Percentiles rank a stretch among this genome's conserved stretches.
phyloP scores from a whole-genome alignment of 495 filamentous ascomycete genomes.

The Talaromyces stipitatus region DNA sequence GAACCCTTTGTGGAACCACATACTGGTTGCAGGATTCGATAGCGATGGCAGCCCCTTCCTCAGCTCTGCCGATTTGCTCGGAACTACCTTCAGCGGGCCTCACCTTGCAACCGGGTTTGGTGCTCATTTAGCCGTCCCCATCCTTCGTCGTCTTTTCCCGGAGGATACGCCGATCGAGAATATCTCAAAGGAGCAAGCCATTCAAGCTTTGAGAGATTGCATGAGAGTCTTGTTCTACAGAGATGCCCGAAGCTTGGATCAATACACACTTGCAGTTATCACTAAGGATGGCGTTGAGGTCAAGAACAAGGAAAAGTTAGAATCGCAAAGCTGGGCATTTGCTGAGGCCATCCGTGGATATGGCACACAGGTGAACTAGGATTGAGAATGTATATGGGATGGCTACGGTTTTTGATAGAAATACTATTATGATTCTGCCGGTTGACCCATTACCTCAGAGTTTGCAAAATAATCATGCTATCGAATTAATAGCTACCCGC shows the following conservation, averaged over 20 bases:
- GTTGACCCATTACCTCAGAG: neutral
- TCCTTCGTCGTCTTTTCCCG: constrained; percentile 72
- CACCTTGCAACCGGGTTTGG: constrained; percentile 91
- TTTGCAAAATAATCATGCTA: neutral
- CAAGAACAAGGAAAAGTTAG: constrained; percentile 67
- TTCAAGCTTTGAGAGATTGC: constrained; percentile 75
- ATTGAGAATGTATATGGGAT: constrained; percentile 1
- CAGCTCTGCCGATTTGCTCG: constrained; percentile 81
- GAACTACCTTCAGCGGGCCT: constrained; percentile 81
- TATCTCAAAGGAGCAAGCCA: constrained; percentile 69
- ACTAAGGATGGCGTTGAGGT: constrained; percentile 76
- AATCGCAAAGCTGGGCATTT: constrained; percentile 94
- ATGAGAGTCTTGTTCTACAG: constrained; percentile 99
- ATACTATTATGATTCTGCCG: neutral
- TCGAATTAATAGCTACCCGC: neutral
- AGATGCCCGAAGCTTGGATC: constrained; percentile 85
- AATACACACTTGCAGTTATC: constrained; percentile 84
- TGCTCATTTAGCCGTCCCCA: constrained; percentile 83
- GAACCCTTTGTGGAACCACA: constrained; percentile 94
- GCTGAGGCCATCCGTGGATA: constrained; percentile 78
- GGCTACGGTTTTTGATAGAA: neutral
- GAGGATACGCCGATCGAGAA: constrained; percentile 67
- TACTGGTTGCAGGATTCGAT: constrained; percentile 86
- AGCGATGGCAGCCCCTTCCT: constrained; percentile 75
- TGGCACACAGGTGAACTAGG: constrained; percentile 56